phyloP scores from a whole-genome alignment of 202 grass and related monocot genomes.

The Setaria italica region DNA sequence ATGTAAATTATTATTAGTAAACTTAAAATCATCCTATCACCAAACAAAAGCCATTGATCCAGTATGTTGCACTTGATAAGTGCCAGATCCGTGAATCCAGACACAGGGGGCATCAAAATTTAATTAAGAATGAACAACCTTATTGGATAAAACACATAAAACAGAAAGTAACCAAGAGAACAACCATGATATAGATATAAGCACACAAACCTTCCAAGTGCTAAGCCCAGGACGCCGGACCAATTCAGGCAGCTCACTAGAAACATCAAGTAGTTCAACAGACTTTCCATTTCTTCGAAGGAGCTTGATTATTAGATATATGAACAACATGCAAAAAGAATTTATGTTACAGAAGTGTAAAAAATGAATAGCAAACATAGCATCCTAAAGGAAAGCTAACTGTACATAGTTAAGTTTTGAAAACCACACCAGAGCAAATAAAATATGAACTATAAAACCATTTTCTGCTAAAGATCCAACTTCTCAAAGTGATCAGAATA shows the following conservation, averaged over 20 bases:
- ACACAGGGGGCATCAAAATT: not conserved
- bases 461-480: constrained; percentile 12
- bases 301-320: constrained; percentile 59
- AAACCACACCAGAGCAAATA: constrained; percentile 2
- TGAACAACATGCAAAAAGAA: constrained; percentile 28
- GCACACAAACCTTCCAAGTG: constrained; percentile 83
- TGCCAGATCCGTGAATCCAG: not conserved
- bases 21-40: not conserved
- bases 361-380: not conserved
- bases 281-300: constrained; percentile 81
- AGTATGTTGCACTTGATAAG: not conserved
- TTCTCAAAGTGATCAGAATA: constrained; percentile 20
- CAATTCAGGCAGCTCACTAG: constrained; percentile 72
- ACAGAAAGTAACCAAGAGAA: constrained; percentile 14
- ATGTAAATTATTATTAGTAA: constrained; percentile 4
- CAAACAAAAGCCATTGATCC: not conserved
- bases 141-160: constrained; percentile 17
- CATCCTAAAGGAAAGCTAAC: not conserved
- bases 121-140: constrained; percentile 4
- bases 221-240: constrained; percentile 73
- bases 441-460: not conserved
- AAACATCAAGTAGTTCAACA: constrained; percentile 92
- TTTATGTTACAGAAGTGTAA: constrained; percentile 14
- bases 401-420: not conserved
- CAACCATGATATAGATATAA: constrained; percentile 18